These are phyloP conservation scores for Trypanosoma avium DNA, from an alignment of 208 protist genomes.

Conservation along the genomic window DNA sequence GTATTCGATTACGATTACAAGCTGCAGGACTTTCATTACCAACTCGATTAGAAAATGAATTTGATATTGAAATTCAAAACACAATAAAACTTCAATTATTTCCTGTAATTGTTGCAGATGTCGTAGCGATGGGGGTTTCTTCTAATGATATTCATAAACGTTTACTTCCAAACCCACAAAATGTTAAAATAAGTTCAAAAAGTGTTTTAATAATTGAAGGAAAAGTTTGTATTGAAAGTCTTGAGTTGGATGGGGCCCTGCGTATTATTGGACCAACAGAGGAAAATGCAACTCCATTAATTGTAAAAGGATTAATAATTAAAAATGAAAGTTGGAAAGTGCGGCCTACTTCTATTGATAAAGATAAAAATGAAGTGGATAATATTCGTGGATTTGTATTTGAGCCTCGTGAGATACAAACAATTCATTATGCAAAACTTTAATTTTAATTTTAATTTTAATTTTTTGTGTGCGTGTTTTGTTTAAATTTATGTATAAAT, in stretches of 20 bases:
- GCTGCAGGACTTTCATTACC: slow-evolving; percentile 21
- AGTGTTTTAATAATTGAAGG: slow-evolving; percentile 82
- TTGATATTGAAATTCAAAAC: background rate
- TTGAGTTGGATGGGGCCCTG: slow-evolving; percentile 68
- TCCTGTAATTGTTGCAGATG: slow-evolving; percentile 36
- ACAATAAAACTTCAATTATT: slow-evolving; percentile 17
- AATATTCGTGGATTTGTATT: slow-evolving; percentile 83
- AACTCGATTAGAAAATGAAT: background rate
- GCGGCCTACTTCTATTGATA: slow-evolving; percentile 17
- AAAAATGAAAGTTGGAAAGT: slow-evolving; percentile 57
- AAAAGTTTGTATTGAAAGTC: slow-evolving; percentile 63
- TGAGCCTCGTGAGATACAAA: slow-evolving; percentile 37
- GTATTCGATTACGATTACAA: slow-evolving; percentile 53
- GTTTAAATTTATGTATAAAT: background rate
- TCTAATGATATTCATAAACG: slow-evolving; percentile 28
- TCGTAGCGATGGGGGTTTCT: slow-evolving; percentile 41
- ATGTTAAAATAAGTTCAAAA: slow-evolving; percentile 44
- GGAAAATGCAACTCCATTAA: slow-evolving; percentile 28
- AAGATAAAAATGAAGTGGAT: slow-evolving; percentile 36
- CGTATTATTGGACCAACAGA: slow-evolving; percentile 50
- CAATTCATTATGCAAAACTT: slow-evolving; percentile 13
- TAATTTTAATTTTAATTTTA: background rate
- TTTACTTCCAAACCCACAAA: slow-evolving; percentile 57
- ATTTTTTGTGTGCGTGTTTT: background rate
- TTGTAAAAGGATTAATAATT: slow-evolving; percentile 47